phyloP scores from a whole-genome alignment of 345 rosid genomes.

The Salix exigua region DNA sequence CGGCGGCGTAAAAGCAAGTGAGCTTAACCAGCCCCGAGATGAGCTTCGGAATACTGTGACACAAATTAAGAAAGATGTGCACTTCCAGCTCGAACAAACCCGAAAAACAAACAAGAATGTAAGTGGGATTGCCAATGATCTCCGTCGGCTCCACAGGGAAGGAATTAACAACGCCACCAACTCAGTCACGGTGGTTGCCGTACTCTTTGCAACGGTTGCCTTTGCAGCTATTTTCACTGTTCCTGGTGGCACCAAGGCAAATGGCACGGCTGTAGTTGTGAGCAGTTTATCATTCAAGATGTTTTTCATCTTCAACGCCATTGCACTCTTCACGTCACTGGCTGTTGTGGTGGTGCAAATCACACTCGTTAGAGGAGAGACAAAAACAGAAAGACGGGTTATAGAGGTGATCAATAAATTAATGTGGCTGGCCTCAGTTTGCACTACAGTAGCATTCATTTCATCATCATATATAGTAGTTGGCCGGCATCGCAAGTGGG shows the following conservation, averaged over 20 bases:
- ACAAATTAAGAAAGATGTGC: constrained; percentile 76
- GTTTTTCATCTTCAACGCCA: constrained; percentile 65
- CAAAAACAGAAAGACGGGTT: constrained; percentile 71
- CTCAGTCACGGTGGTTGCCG: constrained; percentile 85
- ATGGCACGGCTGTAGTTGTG: constrained; percentile 58
- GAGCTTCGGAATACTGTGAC: constrained; percentile 75
- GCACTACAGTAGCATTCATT: constrained; percentile 71
- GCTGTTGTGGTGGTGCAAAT: constrained; percentile 93
- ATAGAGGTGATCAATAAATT: constrained; percentile 81
- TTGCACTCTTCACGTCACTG: constrained; percentile 79
- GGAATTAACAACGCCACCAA: constrained; percentile 87
- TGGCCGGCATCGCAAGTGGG: constrained; percentile 62
- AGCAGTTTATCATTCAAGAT: constrained; percentile 48
- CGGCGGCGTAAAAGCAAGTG: constrained; percentile 73
- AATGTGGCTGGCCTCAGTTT: constrained; percentile 95
- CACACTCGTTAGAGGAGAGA: constrained; percentile 79
- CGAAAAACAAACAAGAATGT: constrained; percentile 78
- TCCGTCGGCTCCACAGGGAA: constrained; percentile 68
- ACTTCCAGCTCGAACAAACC: constrained; percentile 83
- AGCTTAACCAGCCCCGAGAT: constrained; percentile 72
- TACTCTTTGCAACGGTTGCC: constrained; percentile 90
- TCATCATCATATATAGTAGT: constrained; percentile 83
- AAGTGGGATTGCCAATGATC: constrained; percentile 70
- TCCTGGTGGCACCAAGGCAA: constrained; percentile 67
- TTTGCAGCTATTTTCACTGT: constrained; percentile 80